These are phyloP conservation scores for Aspergillus proliferans DNA, from an alignment of 2,329 filamentous ascomycete species.

Conservation along the genomic window DNA sequence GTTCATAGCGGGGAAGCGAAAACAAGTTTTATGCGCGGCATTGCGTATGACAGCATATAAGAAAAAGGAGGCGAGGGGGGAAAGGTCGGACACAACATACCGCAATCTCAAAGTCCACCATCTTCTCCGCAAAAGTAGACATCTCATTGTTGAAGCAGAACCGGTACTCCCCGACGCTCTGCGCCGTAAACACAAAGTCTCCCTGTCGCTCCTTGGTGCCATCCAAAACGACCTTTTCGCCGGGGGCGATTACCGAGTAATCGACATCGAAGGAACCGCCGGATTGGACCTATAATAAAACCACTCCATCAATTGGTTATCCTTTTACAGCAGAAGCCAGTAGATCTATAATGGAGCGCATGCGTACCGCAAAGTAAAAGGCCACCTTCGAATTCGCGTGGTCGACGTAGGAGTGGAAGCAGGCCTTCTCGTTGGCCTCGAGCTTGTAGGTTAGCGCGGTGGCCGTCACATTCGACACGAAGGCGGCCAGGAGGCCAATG, in stretches of 20 bases:
- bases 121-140: slow-evolving; percentile 95
- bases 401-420: slow-evolving; percentile 81
- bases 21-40: not conserved
- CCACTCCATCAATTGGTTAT: not conserved
- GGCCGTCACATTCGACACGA: slow-evolving; percentile 66
- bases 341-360: not conserved
- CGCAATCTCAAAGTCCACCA: slow-evolving; percentile 95
- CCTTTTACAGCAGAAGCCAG: not conserved
- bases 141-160: slow-evolving; percentile 99
- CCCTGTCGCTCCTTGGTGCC: slow-evolving; percentile 90
- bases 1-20: not conserved
- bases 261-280: slow-evolving; percentile 97
- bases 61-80: too few relatives aligned
- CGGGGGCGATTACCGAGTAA: slow-evolving; percentile 78
- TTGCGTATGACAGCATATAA: too few relatives aligned
- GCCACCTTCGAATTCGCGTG: slow-evolving; percentile 81
- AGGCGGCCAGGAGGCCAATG: slow-evolving; percentile 64
- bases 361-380: slow-evolving; percentile 91
- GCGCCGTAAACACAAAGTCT: slow-evolving; percentile 95
- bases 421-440: slow-evolving; percentile 83
- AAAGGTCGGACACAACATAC: slow-evolving; percentile 45
- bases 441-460: slow-evolving; percentile 95
- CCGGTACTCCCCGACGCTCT: slow-evolving; percentile 78
- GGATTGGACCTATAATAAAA: slow-evolving; percentile 73
- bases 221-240: slow-evolving; percentile 72